phyloP scores from a whole-genome alignment of 164 flowering plant species.

The Vitis amurensis region DNA sequence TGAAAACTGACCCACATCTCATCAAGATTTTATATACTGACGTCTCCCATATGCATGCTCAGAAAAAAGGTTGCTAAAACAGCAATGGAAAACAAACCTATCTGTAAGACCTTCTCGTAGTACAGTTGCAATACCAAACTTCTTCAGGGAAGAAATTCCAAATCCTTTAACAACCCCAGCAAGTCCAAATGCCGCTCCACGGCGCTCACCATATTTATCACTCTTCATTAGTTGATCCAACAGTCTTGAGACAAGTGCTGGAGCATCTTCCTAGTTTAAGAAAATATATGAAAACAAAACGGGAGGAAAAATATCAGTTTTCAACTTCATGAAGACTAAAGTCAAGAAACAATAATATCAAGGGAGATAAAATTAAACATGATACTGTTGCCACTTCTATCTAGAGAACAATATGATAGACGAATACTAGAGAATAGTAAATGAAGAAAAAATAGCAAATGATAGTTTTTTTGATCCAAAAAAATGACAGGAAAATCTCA shows the following conservation, averaged over 20 bases:
- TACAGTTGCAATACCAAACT: conserved; percentile 58
- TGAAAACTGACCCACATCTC: too few relatives aligned
- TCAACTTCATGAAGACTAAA: neutral
- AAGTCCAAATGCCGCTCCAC: conserved; percentile 99
- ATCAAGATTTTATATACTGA: too few relatives aligned
- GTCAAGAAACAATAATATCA: neutral
- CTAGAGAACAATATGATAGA: too few relatives aligned
- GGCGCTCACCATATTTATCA: conserved; percentile 97
- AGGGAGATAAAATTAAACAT: neutral
- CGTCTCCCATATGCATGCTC: neutral
- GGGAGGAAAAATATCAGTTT: neutral
- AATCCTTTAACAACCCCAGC: conserved; percentile 95
- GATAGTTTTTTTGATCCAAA: too few relatives aligned
- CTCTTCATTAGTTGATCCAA: conserved; percentile 84
- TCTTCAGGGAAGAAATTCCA: conserved; percentile 83
- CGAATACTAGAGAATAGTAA: too few relatives aligned
- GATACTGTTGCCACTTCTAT: neutral
- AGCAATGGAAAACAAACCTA: conserved; percentile 48
- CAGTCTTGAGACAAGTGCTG: conserved; percentile 70
- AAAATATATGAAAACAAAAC: conserved; percentile 5
- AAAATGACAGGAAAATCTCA: too few relatives aligned
- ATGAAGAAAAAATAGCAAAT: too few relatives aligned
- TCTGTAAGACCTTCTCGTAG: conserved; percentile 69
- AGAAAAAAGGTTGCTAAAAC: neutral
- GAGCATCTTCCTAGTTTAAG: conserved; percentile 74